These are phyloP conservation scores for Cystobasidium tubakii DNA, from an alignment of 768 basidiomycete species.

Conservation along the genomic window DNA sequence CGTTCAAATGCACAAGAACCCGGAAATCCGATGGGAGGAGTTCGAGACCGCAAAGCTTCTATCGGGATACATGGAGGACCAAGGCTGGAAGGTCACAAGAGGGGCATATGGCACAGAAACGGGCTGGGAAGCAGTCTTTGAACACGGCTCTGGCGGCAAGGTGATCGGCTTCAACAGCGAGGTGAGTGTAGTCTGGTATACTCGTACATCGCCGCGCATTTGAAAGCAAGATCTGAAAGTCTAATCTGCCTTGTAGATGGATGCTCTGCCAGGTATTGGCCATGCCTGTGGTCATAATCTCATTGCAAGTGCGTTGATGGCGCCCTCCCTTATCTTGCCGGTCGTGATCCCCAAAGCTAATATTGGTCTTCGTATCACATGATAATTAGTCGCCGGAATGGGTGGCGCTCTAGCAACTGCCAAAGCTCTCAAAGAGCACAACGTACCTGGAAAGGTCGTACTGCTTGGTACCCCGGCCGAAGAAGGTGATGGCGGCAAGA, in stretches of 20 bases:
- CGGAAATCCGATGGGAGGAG: slow-evolving; percentile 38
- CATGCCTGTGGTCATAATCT: slow-evolving; percentile 51
- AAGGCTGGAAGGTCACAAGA: slow-evolving; percentile 35
- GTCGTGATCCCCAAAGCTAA: background rate
- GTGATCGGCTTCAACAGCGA: slow-evolving; percentile 41
- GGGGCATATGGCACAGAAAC: slow-evolving; percentile 42
- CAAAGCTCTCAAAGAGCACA: slow-evolving; percentile 37
- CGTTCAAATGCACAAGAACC: slow-evolving; percentile 27
- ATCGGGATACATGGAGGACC: slow-evolving; percentile 31
- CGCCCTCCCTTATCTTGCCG: background rate
- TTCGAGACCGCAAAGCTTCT: slow-evolving; percentile 3
- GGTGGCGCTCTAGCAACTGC: slow-evolving; percentile 36
- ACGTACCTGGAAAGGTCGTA: slow-evolving; percentile 40
- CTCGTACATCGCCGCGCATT: background rate
- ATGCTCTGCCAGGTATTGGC: slow-evolving; percentile 55
- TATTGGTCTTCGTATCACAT: background rate
- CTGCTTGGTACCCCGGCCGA: slow-evolving; percentile 42
- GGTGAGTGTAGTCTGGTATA: background rate
- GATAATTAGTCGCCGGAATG: slow-evolving; percentile 32
- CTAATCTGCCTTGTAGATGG: slow-evolving; percentile 47
- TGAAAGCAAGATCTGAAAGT: background rate
- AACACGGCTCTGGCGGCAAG: slow-evolving; percentile 39
- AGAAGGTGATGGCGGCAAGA: slow-evolving; percentile 62
- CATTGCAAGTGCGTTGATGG: slow-evolving; percentile 19
- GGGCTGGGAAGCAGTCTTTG: slow-evolving; percentile 41